These are phyloP conservation scores for Sanghuangporus sanghuang DNA, from an alignment of 1,284 basidiomycete species.

Conservation along the genomic window DNA sequence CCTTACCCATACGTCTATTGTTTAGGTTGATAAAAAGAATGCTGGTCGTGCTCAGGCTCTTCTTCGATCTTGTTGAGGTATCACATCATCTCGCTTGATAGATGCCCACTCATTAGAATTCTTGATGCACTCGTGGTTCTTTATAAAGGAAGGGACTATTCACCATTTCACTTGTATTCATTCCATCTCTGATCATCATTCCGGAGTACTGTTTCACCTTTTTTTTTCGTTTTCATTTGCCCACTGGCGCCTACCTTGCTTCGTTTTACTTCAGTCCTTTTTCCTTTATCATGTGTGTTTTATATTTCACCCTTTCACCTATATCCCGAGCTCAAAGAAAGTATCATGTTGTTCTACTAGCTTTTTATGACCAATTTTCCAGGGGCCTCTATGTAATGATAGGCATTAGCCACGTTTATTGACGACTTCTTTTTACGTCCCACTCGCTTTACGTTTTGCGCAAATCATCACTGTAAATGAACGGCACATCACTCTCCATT, in stretches of 20 bases:
- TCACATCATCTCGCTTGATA: not conserved
- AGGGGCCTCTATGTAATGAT: no score
- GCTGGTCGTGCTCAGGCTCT: conserved; percentile 39
- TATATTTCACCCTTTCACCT: not conserved
- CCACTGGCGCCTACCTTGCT: not conserved
- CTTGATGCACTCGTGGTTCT: not conserved
- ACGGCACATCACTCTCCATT: not conserved
- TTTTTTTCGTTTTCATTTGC: not conserved
- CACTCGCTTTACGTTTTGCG: no score
- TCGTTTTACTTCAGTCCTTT: not conserved
- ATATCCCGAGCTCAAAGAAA: not conserved
- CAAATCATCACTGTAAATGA: not conserved
- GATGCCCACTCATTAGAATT: no score
- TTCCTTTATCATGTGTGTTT: not conserved
- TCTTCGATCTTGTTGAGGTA: conserved; percentile 35
- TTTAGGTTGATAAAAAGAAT: conserved; percentile 41
- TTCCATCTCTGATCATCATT: not conserved
- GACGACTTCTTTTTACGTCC: not conserved
- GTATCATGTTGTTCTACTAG: no score
- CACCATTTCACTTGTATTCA: not conserved
- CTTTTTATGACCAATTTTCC: no score
- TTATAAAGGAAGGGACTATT: not conserved
- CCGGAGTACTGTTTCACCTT: no score
- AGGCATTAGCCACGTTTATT: not conserved
- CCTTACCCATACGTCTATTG: not conserved